Percentiles rank a stretch among this genome's conserved stretches.
These are phyloP conservation scores for Nadsonia starkeyi-henricii DNA, from an alignment of 1,139 yeast genomes.

Conservation along the genomic window DNA sequence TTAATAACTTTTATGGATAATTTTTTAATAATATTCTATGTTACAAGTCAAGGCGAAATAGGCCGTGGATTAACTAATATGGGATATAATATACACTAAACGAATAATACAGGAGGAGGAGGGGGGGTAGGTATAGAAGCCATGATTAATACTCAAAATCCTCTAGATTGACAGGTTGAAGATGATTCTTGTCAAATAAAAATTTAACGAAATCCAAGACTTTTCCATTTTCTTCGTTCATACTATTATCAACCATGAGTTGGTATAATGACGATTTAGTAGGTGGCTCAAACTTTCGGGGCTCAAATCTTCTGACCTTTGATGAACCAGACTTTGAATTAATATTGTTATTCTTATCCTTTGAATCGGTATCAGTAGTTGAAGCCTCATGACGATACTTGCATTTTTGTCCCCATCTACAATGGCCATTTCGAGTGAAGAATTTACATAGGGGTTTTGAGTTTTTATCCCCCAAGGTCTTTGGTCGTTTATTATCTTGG, in stretches of 20 bases:
- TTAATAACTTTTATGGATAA: no score
- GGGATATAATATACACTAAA: no score
- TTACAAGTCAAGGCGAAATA: no score
- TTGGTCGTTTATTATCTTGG: background rate
- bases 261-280: background rate
- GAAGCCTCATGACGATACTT: conserved; percentile 16
- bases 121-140: no score
- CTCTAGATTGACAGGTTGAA: background rate
- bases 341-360: background rate
- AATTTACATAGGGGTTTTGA: conserved; percentile 15
- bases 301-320: background rate
- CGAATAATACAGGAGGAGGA: no score
- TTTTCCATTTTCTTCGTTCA: background rate
- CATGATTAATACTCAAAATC: background rate
- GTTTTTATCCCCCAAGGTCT: background rate
- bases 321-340: background rate
- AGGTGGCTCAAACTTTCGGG: background rate
- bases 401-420: conserved; percentile 21
- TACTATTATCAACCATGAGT: background rate
- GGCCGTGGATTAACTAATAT: no score
- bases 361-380: background rate
- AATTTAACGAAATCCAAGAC: background rate
- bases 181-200: background rate
- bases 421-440: conserved; percentile 19
- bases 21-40: no score